These are phyloP conservation scores for Groenewaldozyma sp. DNA, from an alignment of 1,139 yeast genomes.

Conservation along the genomic window DNA sequence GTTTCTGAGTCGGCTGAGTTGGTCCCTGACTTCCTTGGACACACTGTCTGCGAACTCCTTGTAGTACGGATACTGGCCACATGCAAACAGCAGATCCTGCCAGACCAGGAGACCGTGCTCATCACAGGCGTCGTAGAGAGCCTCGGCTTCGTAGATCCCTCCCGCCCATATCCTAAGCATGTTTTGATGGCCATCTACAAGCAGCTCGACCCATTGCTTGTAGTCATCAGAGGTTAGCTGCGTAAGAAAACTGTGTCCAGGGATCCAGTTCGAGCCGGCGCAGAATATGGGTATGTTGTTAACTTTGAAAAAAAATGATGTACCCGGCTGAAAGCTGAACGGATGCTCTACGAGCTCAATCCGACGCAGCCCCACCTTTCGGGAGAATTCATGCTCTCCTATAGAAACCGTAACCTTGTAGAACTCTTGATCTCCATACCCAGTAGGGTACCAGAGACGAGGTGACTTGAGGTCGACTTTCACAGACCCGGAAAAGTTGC, in stretches of 20 bases:
- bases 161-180: conserved; percentile 46
- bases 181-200: conserved; percentile 35
- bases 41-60: conserved; percentile 28
- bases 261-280: conserved; percentile 43
- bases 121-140: conserved; percentile 38
- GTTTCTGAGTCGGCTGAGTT: conserved; percentile 34
- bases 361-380: conserved; percentile 31
- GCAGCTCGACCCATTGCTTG: conserved; percentile 29
- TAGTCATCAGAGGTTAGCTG: conserved; percentile 30
- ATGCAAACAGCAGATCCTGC: conserved; percentile 48
- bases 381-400: conserved; percentile 10
- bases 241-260: conserved; percentile 36
- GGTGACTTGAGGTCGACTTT: conserved; percentile 18
- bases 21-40: conserved; percentile 30
- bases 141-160: conserved; percentile 37
- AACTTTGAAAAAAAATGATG: conserved; percentile 35
- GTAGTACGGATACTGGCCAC: conserved; percentile 40
- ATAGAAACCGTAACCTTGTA: conserved; percentile 25
- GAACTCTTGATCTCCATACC: conserved; percentile 33
- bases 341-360: conserved; percentile 35
- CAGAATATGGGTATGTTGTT: conserved; percentile 34
- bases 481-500: conserved; percentile 4
- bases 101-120: conserved; percentile 37
- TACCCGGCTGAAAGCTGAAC: conserved; percentile 29
- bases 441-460: conserved; percentile 37